Percentiles rank a stretch among this genome's conserved stretches.
These are phyloP conservation scores for Pichia cephalocereana DNA, from an alignment of 805 yeast species.

Conservation along the genomic window DNA sequence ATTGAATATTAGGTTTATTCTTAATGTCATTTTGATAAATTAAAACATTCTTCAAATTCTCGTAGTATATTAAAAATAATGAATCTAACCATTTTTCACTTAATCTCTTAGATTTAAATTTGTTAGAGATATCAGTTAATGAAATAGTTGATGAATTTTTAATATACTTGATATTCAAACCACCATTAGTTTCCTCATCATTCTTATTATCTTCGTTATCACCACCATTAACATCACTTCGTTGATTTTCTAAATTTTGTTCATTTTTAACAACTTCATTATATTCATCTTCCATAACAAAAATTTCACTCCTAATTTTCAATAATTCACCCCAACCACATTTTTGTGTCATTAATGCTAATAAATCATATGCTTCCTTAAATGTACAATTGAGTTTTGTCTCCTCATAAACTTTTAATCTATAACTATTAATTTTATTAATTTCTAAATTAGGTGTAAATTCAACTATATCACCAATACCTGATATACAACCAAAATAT, in stretches of 20 bases:
- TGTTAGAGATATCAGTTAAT: conserved; percentile 12
- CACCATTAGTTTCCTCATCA: conserved; percentile 4
- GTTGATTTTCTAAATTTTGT: conserved; percentile 7
- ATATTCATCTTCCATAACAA: conserved; percentile 75
- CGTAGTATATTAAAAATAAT: conserved; percentile 55
- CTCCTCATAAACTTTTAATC: conserved; percentile 41
- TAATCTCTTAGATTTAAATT: conserved; percentile 37
- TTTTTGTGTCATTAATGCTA: conserved; percentile 56
- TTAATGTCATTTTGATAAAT: conserved; percentile 33
- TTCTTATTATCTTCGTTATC: not conserved
- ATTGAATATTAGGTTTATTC: conserved; percentile 25
- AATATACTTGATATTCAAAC: not conserved
- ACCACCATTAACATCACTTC: not conserved
- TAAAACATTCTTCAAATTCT: conserved; percentile 71
- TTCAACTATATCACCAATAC: conserved; percentile 26
- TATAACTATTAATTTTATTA: conserved; percentile 37
- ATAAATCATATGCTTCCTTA: conserved; percentile 53
- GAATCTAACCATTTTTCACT: conserved; percentile 72
- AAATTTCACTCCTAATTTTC: conserved; percentile 55
- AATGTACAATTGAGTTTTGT: conserved; percentile 45
- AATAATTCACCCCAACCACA: conserved; percentile 81
- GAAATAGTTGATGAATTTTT: not conserved
- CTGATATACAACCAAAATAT: conserved; percentile 24
- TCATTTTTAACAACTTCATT: conserved; percentile 16
- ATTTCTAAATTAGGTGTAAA: conserved; percentile 27